Percentiles rank a stretch among this genome's conserved stretches.
Conservation (phyloP, 2,329 filamentous ascomycete genomes). For the Exophiala mesophila region DNA sequence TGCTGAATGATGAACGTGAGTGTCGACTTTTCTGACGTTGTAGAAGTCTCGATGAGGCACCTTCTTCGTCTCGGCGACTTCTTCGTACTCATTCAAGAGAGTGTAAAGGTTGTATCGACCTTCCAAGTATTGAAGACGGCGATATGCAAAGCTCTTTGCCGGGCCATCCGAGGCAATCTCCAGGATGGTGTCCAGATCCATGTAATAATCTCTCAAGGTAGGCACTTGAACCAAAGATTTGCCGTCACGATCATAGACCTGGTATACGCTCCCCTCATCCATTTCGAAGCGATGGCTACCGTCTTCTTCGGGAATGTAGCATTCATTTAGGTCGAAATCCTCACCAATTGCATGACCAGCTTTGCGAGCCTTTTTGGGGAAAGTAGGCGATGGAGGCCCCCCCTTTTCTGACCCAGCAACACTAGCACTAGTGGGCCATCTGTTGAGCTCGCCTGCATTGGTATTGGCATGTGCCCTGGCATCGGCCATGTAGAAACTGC, state of each 20-base stretch:
- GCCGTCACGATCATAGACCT: slow-evolving; percentile 69
- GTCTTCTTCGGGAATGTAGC: slow-evolving; percentile 68
- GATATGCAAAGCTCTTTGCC: slow-evolving; percentile 94
- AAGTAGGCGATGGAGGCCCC: slow-evolving; percentile 40
- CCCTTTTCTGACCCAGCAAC: slow-evolving; percentile 27
- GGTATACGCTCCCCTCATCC: slow-evolving; percentile 82
- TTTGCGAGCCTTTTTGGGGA: slow-evolving; percentile 62
- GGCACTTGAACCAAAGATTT: slow-evolving; percentile 77
- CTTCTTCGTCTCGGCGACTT: slow-evolving; percentile 95
- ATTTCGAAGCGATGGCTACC: slow-evolving; percentile 69
- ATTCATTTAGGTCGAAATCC: slow-evolving; percentile 73
- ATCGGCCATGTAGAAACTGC: slow-evolving; percentile 27
- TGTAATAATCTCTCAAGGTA: slow-evolving; percentile 89
- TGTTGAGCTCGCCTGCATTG: slow-evolving; percentile 9
- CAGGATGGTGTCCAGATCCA: slow-evolving; percentile 83
- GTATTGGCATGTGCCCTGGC: slow-evolving; percentile 11
- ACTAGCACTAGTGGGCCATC: slow-evolving; percentile 29
- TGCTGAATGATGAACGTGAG: slow-evolving; percentile 96
- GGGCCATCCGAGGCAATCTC: slow-evolving; percentile 92
- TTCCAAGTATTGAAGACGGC: slow-evolving; percentile 89
- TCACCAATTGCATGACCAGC: slow-evolving; percentile 85
- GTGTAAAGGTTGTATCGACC: slow-evolving; percentile 95
- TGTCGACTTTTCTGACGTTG: slow-evolving; percentile 97
- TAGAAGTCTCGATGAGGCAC: slow-evolving; percentile 98
- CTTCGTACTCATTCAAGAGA: slow-evolving; percentile 92